phyloP scores from a whole-genome alignment of 176 grass and related monocot species.

The Phragmites australis region DNA sequence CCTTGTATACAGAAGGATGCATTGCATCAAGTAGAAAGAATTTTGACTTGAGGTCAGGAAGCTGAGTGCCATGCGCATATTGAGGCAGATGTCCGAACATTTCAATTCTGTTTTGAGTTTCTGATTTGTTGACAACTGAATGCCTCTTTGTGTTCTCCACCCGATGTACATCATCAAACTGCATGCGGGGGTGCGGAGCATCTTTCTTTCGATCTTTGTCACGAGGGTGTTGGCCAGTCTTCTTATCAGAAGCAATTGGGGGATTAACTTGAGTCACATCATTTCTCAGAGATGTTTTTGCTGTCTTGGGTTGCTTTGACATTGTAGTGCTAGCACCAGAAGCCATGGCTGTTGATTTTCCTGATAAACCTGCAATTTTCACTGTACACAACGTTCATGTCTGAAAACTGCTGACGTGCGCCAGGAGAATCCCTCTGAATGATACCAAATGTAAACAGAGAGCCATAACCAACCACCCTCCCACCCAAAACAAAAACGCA shows the following conservation, averaged over 20 bases:
- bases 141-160: slow-evolving; percentile 64
- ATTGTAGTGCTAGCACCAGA: slow-evolving; percentile 28
- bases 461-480: neutral
- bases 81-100: slow-evolving; percentile 78
- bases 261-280: slow-evolving; percentile 42
- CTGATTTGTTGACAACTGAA: slow-evolving; percentile 58
- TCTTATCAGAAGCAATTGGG: slow-evolving; percentile 56
- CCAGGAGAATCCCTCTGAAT: neutral
- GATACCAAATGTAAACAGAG: neutral
- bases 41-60: slow-evolving; percentile 78
- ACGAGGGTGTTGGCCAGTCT: slow-evolving; percentile 22
- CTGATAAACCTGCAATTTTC: slow-evolving; percentile 26
- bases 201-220: slow-evolving; percentile 71
- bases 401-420: neutral
- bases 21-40: slow-evolving; percentile 63
- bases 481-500: neutral
- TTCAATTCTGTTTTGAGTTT: slow-evolving; percentile 69
- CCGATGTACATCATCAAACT: slow-evolving; percentile 62
- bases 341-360: slow-evolving; percentile 7
- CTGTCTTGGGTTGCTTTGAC: slow-evolving; percentile 53
- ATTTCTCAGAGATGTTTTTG: slow-evolving; percentile 53
- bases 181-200: slow-evolving; percentile 58
- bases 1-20: slow-evolving; percentile 92
- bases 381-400: neutral
- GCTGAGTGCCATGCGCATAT: slow-evolving; percentile 66